Conservation (phyloP, 768 basidiomycete species). For the Xerocomellus dryophilus region DNA sequence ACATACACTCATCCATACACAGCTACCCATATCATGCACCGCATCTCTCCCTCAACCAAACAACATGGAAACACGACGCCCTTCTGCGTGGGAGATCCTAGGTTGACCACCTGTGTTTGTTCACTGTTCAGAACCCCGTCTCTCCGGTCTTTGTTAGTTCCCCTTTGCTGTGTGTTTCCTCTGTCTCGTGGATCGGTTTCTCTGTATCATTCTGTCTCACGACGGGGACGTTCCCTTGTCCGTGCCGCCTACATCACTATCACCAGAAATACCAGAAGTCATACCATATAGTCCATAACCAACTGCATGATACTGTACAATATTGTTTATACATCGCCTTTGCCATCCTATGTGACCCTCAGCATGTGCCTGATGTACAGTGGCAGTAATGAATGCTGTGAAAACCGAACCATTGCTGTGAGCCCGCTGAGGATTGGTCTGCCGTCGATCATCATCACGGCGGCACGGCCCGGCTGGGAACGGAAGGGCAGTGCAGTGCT, state of each 20-base stretch:
- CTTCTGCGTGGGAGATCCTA: constrained; percentile 37
- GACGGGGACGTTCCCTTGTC: constrained; percentile 2
- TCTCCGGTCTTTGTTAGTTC: background rate
- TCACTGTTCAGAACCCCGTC: background rate
- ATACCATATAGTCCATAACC: constrained; percentile 30
- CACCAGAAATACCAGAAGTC: constrained; percentile 30
- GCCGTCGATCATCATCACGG: constrained; percentile 19
- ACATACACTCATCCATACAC: constrained; percentile 41
- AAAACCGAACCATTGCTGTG: constrained; percentile 12
- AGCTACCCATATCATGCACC: constrained; percentile 43
- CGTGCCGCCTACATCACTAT: constrained; percentile 20
- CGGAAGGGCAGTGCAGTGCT: constrained; percentile 25
- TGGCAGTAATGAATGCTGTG: constrained; percentile 9
- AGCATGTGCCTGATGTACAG: constrained; percentile 27
- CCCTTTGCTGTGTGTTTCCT: constrained; percentile 6
- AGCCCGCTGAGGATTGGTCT: background rate
- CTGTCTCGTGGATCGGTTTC: constrained; percentile 16
- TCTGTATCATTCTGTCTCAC: constrained; percentile 24
- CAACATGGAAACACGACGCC: constrained; percentile 47
- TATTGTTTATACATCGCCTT: constrained; percentile 29
- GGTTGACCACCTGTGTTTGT: background rate
- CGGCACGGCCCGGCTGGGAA: constrained; percentile 10
- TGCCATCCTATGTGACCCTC: constrained; percentile 8
- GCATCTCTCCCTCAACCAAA: constrained; percentile 36
- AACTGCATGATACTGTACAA: constrained; percentile 34